Evolutionary conservation across 2,329 filamentous ascomycete species (phyloP).

Genomic region (Aureobasidium sp.): DNA sequence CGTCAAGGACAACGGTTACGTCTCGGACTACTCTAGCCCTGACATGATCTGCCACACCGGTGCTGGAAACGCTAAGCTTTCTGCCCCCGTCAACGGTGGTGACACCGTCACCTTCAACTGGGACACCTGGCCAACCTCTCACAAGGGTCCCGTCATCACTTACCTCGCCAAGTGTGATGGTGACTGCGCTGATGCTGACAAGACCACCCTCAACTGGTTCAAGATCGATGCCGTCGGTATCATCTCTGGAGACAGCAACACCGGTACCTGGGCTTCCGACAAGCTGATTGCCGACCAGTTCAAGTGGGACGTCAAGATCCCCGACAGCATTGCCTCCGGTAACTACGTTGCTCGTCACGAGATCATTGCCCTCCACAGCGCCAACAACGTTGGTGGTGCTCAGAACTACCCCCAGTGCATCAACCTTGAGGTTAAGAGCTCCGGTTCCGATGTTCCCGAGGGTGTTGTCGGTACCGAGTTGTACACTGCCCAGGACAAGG

Average conservation of each 20-base stretch:
- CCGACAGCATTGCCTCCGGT: constrained; percentile 43
- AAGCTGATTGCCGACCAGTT: constrained; percentile 40
- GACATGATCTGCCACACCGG: constrained; percentile 41
- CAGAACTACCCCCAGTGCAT: constrained; percentile 43
- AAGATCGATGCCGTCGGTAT: constrained; percentile 54
- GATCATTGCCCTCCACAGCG: constrained; percentile 52
- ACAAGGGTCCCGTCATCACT: constrained; percentile 55
- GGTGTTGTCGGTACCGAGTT: constrained; percentile 45
- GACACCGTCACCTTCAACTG: constrained; percentile 50
- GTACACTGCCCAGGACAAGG: constrained; percentile 49
- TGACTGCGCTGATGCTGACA: constrained; percentile 47
- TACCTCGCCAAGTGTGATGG: constrained; percentile 53
- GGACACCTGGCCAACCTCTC: constrained; percentile 56
- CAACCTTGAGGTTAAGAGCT: constrained; percentile 51
- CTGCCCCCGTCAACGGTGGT: constrained; percentile 53
- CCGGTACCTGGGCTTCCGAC: constrained; percentile 49
- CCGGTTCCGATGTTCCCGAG: constrained; percentile 39
- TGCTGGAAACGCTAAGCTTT: constrained; percentile 42
- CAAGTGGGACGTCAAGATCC: constrained; percentile 44
- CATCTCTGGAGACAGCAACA: constrained; percentile 32
- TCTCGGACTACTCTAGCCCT: constrained; percentile 19
- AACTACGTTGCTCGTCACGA: constrained; percentile 53
- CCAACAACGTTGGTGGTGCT: constrained; percentile 33
- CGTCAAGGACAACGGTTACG: constrained; percentile 33
- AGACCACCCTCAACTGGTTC: constrained; percentile 48